Evolutionary conservation across 306 rosid species (phyloP).

Genomic region (Lupinus albus): DNA sequence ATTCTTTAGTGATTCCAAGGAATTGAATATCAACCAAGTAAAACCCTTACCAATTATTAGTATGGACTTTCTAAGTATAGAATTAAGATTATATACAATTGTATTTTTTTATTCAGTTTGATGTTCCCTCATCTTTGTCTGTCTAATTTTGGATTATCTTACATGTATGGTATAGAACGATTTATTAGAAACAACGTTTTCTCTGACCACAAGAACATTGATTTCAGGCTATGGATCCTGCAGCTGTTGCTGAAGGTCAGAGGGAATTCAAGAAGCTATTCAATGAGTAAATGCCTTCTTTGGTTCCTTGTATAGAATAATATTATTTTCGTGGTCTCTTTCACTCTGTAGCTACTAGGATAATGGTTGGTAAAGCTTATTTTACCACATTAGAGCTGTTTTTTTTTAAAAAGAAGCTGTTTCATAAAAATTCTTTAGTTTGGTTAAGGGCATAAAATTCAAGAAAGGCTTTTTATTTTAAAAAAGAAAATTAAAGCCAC

Average conservation of each 20-base stretch:
- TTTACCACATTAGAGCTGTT: too few relatives aligned
- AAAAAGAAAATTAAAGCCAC: too few relatives aligned
- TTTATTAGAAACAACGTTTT: neutral
- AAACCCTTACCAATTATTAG: conserved; percentile 10
- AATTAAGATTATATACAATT: neutral
- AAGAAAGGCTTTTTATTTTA: too few relatives aligned
- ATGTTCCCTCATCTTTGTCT: too few relatives aligned
- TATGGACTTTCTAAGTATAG: neutral
- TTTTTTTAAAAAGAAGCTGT: too few relatives aligned
- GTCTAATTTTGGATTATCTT: neutral
- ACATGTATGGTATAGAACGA: conserved; percentile 5
- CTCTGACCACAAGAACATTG: conserved; percentile 27
- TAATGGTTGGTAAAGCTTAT: too few relatives aligned
- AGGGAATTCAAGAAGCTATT: conserved; percentile 43
- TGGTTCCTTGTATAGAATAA: neutral
- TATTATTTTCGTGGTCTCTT: conserved; percentile 3
- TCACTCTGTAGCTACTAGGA: conserved; percentile 2
- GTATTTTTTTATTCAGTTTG: too few relatives aligned
- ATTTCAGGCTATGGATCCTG: conserved; percentile 43
- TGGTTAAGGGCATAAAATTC: too few relatives aligned
- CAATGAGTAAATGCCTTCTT: conserved; percentile 40
- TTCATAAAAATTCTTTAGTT: too few relatives aligned
- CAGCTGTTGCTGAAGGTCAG: conserved; percentile 37
- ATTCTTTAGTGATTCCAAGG: neutral
- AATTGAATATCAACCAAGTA: neutral